phyloP scores from a whole-genome alignment of 1,284 basidiomycete species.

The Sphaerobolus stellatus region DNA sequence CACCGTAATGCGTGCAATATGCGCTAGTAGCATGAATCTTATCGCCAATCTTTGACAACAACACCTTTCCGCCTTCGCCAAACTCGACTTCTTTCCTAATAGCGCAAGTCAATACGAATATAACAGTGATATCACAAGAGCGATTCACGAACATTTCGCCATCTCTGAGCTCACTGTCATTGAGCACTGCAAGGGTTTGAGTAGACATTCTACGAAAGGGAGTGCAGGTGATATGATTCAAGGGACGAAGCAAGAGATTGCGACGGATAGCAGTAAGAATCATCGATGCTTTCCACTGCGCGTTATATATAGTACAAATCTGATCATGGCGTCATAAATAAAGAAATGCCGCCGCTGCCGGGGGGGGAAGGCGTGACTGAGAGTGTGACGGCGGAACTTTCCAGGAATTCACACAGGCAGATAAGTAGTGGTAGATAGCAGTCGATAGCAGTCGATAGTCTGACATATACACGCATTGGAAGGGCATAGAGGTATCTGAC shows the following conservation, averaged over 20 bases:
- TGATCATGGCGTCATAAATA: not conserved
- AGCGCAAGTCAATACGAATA: conserved; percentile 10
- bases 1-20: conserved; percentile 89
- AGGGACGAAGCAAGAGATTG: not conserved
- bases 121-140: not conserved
- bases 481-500: no score
- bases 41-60: conserved; percentile 76
- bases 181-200: conserved; percentile 65
- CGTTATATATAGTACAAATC: conserved; percentile 5
- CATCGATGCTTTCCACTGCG: not conserved
- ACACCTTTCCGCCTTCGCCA: conserved; percentile 70
- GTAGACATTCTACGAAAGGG: conserved; percentile 33
- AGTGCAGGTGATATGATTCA: no score
- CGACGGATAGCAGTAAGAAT: conserved; percentile 1
- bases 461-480: no score
- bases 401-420: no score
- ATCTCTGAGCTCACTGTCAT: conserved; percentile 67
- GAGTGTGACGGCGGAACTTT: no score
- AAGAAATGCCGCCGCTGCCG: no score
- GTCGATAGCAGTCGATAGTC: no score
- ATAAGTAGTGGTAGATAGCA: no score
- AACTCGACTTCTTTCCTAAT: conserved; percentile 81
- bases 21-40: conserved; percentile 78
- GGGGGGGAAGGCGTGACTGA: no score
- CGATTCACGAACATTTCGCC: conserved; percentile 65